A percentile compares a stretch with the other conserved stretches of the same genome.
Conservation (phyloP, 345 rosid genomes). For the Dipteronia dyeriana region DNA sequence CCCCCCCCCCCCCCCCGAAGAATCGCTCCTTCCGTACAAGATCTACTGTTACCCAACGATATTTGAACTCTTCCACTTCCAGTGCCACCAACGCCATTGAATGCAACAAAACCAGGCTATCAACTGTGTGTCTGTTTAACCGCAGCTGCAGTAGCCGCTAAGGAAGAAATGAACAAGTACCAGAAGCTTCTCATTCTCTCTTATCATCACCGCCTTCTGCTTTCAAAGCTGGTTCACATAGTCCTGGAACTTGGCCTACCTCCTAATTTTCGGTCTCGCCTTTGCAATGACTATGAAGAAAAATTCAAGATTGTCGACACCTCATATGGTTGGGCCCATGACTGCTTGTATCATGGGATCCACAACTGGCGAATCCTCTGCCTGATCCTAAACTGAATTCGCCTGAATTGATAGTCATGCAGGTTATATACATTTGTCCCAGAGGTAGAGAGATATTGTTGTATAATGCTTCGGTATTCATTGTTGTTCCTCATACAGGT, state of each 20-base stretch:
- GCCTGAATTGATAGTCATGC: constrained; percentile 62
- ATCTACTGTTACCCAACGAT: constrained; percentile 79
- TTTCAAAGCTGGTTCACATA: constrained; percentile 82
- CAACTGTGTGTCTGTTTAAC: constrained; percentile 80
- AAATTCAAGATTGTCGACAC: constrained; percentile 76
- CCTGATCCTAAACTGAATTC: constrained; percentile 27
- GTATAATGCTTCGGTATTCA: too few relatives aligned
- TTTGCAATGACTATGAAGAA: constrained; percentile 65
- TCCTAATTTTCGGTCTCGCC: constrained; percentile 82
- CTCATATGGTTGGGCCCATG: constrained; percentile 78
- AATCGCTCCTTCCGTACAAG: constrained; percentile 57
- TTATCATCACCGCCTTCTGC: constrained; percentile 62
- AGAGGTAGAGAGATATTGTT: too few relatives aligned
- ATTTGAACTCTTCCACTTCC: constrained; percentile 71
- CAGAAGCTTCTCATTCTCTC: constrained; percentile 91
- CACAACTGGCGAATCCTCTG: constrained; percentile 51
- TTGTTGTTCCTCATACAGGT: too few relatives aligned
- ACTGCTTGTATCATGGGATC: constrained; percentile 87
- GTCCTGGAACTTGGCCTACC: constrained; percentile 87
- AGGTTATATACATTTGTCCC: constrained; percentile 31
- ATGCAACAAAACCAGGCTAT: constrained; percentile 57
- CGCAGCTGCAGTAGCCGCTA: constrained; percentile 58
- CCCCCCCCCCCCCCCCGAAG: constrained; percentile 58
- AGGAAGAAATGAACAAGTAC: constrained; percentile 58
- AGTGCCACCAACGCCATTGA: constrained; percentile 57